A percentile compares a stretch with the other conserved stretches of the same genome.
Conservation (phyloP, 441 rosid genomes). For the Hura crepitans region DNA sequence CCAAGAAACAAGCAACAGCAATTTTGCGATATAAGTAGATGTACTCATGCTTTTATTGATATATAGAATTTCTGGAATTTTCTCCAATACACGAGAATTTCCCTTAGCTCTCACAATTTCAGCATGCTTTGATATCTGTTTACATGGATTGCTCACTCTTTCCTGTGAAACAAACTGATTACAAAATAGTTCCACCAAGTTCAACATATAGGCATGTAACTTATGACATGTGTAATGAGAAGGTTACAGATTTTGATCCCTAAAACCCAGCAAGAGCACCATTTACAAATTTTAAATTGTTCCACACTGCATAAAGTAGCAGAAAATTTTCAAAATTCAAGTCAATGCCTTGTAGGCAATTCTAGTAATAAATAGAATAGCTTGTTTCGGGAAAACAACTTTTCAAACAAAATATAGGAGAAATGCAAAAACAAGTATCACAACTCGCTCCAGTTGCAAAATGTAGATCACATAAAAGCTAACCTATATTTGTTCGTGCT, state of each 20-base stretch:
- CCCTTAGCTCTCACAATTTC: no score
- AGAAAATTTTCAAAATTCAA: conserved; percentile 7
- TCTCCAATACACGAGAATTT: no score
- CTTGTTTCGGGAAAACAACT: background rate
- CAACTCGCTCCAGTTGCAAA: background rate
- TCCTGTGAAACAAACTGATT: background rate
- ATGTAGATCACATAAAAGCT: conserved; percentile 24
- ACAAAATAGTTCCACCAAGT: background rate
- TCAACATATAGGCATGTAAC: background rate
- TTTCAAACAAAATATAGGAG: background rate
- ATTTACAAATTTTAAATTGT: background rate
- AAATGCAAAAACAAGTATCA: conserved; percentile 2
- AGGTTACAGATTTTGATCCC: background rate
- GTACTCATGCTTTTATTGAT: no score
- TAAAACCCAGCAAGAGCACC: background rate
- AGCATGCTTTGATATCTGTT: no score
- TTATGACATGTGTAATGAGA: background rate
- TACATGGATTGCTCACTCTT: background rate
- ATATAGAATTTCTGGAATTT: no score
- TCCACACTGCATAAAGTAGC: background rate
- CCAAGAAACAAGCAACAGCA: no score
- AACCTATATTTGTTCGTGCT: conserved; percentile 90
- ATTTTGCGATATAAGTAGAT: no score
- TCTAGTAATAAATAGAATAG: background rate
- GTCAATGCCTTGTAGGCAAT: background rate